These are phyloP conservation scores for Kuraishia molischiana DNA, from an alignment of 805 yeast genomes.

Conservation along the genomic window DNA sequence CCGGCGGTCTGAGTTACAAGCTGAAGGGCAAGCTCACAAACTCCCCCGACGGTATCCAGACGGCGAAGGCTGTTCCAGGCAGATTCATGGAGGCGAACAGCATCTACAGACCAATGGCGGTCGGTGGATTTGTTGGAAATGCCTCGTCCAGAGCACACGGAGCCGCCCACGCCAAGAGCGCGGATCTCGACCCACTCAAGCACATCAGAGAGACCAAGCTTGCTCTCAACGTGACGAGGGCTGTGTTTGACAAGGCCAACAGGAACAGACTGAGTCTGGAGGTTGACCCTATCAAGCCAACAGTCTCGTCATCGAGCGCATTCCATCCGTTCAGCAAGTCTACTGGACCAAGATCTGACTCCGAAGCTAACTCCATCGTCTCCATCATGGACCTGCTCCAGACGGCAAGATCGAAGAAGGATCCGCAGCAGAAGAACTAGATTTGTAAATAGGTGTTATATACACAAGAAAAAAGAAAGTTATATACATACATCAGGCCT, in stretches of 20 bases:
- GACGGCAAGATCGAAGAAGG: neutral
- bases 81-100: constrained; percentile 41
- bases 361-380: neutral
- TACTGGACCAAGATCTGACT: neutral
- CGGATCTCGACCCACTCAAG: constrained; percentile 5
- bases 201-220: constrained; percentile 6
- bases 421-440: neutral
- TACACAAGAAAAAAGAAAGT: neutral
- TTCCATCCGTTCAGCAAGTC: neutral
- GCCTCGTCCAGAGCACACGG: neutral
- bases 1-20: constrained; percentile 68
- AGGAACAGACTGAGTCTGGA: neutral
- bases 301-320: neutral
- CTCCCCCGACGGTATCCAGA: constrained; percentile 60
- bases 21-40: constrained; percentile 59
- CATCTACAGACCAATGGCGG: constrained; percentile 36
- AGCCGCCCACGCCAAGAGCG: constrained; percentile 1
- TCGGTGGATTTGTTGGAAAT: constrained; percentile 37
- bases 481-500: neutral
- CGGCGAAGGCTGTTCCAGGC: constrained; percentile 52
- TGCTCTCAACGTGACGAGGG: constrained; percentile 5
- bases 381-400: neutral
- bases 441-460: neutral
- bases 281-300: constrained; percentile 1
- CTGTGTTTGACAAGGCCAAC: neutral